These are phyloP conservation scores for Gaultheria prostrata DNA, from an alignment of 148 eudicot species.

Conservation along the genomic window DNA sequence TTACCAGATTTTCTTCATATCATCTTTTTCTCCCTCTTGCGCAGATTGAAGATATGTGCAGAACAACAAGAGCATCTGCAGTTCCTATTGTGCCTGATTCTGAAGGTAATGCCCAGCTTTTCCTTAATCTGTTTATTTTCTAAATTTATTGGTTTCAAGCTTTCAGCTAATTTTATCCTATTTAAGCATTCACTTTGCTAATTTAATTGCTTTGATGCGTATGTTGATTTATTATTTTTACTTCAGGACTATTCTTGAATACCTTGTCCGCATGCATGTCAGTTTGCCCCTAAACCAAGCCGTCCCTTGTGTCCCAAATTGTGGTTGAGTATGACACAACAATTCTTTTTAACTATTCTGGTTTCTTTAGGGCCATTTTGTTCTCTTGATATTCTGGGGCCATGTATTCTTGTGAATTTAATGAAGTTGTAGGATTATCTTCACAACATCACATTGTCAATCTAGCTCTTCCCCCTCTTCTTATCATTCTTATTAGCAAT, in stretches of 20 bases:
- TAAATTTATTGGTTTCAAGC: neutral
- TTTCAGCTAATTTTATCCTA: neutral
- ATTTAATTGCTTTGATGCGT: neutral
- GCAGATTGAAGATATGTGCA: constrained; percentile 90
- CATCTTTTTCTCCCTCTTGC: constrained; percentile 11
- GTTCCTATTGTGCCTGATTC: constrained; percentile 89
- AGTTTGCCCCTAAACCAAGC: neutral
- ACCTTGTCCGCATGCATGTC: neutral
- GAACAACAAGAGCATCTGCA: constrained; percentile 54
- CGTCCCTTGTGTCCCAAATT: no score
- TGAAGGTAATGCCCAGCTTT: constrained; percentile 50
- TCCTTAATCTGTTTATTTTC: neutral
- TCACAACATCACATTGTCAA: no score
- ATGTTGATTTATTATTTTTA: neutral
- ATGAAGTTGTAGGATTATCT: no score
- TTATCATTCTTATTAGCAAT: no score
- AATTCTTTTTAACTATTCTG: neutral
- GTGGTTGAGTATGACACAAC: neutral
- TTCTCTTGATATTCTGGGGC: no score
- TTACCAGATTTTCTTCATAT: neutral
- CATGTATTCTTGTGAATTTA: no score
- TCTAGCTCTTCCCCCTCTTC: no score
- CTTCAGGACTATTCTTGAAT: neutral
- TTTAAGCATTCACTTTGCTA: constrained; percentile 10
- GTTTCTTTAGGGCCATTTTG: no score